Evolutionary conservation across 805 yeast species (phyloP).

Genomic region (Candida piceae): DNA sequence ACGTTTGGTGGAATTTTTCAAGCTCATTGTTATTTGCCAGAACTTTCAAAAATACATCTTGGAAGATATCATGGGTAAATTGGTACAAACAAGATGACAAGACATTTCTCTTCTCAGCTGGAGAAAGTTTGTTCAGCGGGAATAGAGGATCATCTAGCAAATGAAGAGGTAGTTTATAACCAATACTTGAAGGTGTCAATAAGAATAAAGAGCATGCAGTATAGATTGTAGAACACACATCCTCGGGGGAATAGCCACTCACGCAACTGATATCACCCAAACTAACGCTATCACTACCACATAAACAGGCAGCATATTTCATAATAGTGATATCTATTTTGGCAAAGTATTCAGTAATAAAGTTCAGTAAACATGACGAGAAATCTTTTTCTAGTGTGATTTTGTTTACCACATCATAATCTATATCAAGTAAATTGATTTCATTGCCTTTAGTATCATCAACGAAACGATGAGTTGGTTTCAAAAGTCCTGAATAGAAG

Average conservation of each 20-base stretch:
- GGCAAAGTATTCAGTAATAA: conserved; percentile 3
- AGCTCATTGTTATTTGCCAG: conserved; percentile 26
- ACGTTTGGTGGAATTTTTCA: conserved; percentile 30
- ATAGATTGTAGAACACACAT: conserved; percentile 30
- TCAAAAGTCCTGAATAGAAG: not conserved
- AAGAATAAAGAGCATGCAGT: conserved; percentile 31
- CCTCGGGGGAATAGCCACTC: conserved; percentile 29
- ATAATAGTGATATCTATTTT: conserved; percentile 22
- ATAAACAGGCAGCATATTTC: conserved; percentile 39
- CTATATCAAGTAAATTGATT: not conserved
- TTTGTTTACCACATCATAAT: not conserved
- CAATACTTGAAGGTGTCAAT: conserved; percentile 35
- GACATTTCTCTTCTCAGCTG: conserved; percentile 30
- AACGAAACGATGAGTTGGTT: not conserved
- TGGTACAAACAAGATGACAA: conserved; percentile 33
- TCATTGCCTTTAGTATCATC: not conserved
- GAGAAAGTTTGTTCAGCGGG: conserved; percentile 15
- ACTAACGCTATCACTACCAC: conserved; percentile 33
- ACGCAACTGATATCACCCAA: conserved; percentile 36
- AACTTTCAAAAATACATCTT: conserved; percentile 27
- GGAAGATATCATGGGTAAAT: conserved; percentile 39
- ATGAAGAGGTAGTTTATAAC: conserved; percentile 45
- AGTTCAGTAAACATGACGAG: conserved; percentile 3
- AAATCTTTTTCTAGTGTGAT: conserved; percentile 3
- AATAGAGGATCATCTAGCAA: conserved; percentile 23